These are phyloP conservation scores for Lablab purpureus DNA, from an alignment of 306 rosid species.

Conservation along the genomic window DNA sequence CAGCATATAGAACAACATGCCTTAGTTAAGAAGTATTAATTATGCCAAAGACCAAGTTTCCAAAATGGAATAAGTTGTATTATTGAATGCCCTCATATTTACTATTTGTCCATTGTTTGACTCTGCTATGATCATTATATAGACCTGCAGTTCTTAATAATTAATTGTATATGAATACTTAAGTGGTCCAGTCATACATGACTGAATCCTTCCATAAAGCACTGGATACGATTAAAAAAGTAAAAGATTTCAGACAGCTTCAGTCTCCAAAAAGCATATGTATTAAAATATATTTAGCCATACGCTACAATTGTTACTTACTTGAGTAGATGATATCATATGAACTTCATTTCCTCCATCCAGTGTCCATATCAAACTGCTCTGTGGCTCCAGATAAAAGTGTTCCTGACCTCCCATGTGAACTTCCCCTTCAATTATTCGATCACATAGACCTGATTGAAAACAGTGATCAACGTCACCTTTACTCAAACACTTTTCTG, in stretches of 20 bases:
- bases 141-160: slow-evolving; percentile 23
- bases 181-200: slow-evolving; percentile 33
- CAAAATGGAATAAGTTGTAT: slow-evolving; percentile 19
- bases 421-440: slow-evolving; percentile 86
- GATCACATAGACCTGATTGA: slow-evolving; percentile 78
- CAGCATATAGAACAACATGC: slow-evolving; percentile 23
- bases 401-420: slow-evolving; percentile 97
- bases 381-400: slow-evolving; percentile 90
- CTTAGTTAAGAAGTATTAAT: slow-evolving; percentile 15
- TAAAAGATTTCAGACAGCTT: slow-evolving; percentile 30
- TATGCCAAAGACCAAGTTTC: slow-evolving; percentile 27
- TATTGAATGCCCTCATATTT: slow-evolving; percentile 2
- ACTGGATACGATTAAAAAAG: slow-evolving; percentile 14
- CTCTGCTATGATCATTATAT: slow-evolving; percentile 16
- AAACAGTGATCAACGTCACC: slow-evolving; percentile 89
- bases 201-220: slow-evolving; percentile 17
- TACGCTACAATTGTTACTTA: slow-evolving; percentile 51
- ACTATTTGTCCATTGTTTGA: slow-evolving; percentile 28
- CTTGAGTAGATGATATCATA: slow-evolving; percentile 96
- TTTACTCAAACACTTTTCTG: slow-evolving; percentile 70
- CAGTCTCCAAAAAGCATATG: slow-evolving; percentile 11
- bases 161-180: not conserved
- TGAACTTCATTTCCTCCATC: slow-evolving; percentile 97
- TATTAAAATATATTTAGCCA: slow-evolving; percentile 27
- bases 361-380: slow-evolving; percentile 85